These are phyloP conservation scores for Colletotrichum lupini DNA, from an alignment of 2,329 filamentous ascomycete genomes.

Conservation along the genomic window DNA sequence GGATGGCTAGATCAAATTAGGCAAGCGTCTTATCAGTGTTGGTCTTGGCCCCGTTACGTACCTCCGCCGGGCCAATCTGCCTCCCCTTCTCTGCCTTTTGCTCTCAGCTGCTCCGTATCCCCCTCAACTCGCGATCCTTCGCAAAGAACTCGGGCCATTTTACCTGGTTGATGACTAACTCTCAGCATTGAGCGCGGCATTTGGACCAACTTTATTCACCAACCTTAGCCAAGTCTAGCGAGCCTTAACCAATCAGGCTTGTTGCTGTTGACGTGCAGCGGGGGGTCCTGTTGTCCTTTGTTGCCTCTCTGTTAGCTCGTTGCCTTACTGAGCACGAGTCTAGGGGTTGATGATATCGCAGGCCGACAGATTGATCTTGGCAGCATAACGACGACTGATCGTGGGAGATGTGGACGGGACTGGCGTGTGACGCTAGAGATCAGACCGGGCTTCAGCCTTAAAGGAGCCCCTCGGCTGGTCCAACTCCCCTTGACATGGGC, in stretches of 20 bases:
- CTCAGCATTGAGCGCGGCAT: background rate
- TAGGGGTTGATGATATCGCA: background rate
- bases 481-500: background rate
- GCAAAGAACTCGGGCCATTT: background rate
- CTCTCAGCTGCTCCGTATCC: background rate
- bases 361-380: background rate
- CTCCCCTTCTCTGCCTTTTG: background rate
- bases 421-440: background rate
- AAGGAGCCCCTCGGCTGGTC: background rate
- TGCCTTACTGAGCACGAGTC: background rate
- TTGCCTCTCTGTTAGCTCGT: background rate
- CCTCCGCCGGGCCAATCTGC: background rate
- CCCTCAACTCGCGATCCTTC: background rate
- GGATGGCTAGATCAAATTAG: background rate
- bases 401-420: background rate
- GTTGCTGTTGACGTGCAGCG: background rate
- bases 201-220: background rate
- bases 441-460: background rate
- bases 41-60: background rate
- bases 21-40: background rate
- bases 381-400: background rate
- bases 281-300: background rate
- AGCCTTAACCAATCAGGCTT: background rate
- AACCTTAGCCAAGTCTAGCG: background rate
- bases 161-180: constrained; percentile 15